A percentile compares a stretch with the other conserved stretches of the same genome.
Evolutionary conservation across 257 asterid genomes (phyloP).

Genomic region (Nicotiana benthamiana): DNA sequence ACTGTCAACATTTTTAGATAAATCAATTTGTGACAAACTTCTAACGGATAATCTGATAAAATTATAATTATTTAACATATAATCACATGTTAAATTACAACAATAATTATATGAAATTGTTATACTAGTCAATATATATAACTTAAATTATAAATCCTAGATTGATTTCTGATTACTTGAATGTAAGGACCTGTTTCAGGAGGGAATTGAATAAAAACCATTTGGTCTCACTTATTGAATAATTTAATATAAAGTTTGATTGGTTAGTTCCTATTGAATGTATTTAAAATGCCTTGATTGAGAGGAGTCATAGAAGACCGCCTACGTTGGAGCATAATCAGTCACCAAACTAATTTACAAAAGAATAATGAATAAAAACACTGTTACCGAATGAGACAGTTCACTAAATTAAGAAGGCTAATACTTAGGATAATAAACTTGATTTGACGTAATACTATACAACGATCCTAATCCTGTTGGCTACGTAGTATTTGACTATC

Average conservation of each 20-base stretch:
- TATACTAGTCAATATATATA: too few relatives aligned
- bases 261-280: background rate
- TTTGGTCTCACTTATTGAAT: background rate
- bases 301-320: background rate
- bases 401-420: background rate
- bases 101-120: too few relatives aligned
- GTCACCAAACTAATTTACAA: background rate
- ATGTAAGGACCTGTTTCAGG: too few relatives aligned
- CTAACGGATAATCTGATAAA: too few relatives aligned
- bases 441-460: background rate
- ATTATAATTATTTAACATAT: too few relatives aligned
- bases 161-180: too few relatives aligned
- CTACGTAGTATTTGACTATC: constrained; percentile 15
- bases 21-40: too few relatives aligned
- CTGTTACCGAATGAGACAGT: background rate
- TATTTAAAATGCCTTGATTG: background rate
- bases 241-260: background rate
- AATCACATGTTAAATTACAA: too few relatives aligned
- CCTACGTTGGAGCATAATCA: constrained; percentile 10
- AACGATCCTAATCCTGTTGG: constrained; percentile 13
- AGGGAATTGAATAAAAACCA: too few relatives aligned
- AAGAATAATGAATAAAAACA: background rate
- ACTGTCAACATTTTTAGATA: too few relatives aligned
- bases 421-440: background rate
- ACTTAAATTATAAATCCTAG: too few relatives aligned